phyloP scores from a whole-genome alignment of 2,329 filamentous ascomycete genomes.

The Ceratocystiopsis sp. region DNA sequence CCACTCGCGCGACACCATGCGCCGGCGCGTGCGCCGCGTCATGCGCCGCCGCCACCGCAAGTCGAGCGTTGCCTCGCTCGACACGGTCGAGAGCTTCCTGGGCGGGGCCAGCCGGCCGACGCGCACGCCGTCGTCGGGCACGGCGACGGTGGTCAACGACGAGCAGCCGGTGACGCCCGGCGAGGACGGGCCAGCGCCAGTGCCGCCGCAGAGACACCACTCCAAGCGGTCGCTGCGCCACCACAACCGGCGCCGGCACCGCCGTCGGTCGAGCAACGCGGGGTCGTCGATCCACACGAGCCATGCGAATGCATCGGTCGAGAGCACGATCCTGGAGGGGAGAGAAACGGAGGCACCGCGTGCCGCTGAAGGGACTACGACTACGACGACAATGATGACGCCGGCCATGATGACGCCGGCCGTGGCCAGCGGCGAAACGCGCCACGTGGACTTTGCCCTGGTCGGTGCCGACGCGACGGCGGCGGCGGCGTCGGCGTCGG shows the following conservation, averaged over 20 bases:
- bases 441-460: slow-evolving; percentile 27
- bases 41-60: slow-evolving; percentile 31
- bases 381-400: slow-evolving; percentile 8
- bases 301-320: too few species aligned
- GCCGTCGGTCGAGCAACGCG: slow-evolving; percentile 23
- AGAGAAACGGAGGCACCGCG: too few species aligned
- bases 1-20: slow-evolving; percentile 27
- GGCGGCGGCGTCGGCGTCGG: slow-evolving; percentile 17
- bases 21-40: slow-evolving; percentile 29
- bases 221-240: slow-evolving; percentile 21
- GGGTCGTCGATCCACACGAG: background rate
- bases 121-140: slow-evolving; percentile 25
- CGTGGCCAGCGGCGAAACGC: slow-evolving; percentile 10
- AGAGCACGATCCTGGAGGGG: too few species aligned
- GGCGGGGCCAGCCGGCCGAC: slow-evolving; percentile 10
- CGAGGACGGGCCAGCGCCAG: slow-evolving; percentile 27
- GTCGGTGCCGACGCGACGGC: slow-evolving; percentile 16
- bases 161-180: slow-evolving; percentile 15
- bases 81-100: slow-evolving; percentile 24
- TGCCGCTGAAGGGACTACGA: slow-evolving; percentile 1
- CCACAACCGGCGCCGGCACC: slow-evolving; percentile 20
- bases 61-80: slow-evolving; percentile 41
- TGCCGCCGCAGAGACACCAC: slow-evolving; percentile 18
- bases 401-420: background rate
- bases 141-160: slow-evolving; percentile 18